phyloP scores from a whole-genome alignment of 2,329 filamentous ascomycete species.

The Bertia moriformis region DNA sequence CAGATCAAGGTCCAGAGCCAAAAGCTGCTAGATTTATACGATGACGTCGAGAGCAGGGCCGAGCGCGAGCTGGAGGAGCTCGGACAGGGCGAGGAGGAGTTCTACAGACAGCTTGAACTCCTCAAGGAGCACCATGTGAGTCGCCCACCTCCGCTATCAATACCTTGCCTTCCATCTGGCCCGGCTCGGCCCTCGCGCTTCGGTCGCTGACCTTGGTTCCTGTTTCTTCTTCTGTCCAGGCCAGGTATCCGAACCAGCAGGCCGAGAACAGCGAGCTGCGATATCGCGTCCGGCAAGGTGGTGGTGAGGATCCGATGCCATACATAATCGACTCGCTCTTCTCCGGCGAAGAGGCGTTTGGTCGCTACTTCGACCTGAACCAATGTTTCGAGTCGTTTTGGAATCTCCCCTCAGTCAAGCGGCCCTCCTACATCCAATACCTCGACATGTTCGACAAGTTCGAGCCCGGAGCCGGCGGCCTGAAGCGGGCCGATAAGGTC shows the following conservation, averaged over 20 bases:
- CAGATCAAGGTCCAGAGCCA: constrained; percentile 78
- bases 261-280: constrained; percentile 89
- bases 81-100: constrained; percentile 73
- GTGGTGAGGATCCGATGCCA: constrained; percentile 46
- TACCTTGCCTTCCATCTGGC: too few species aligned
- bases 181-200: too few species aligned
- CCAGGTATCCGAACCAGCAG: constrained; percentile 74
- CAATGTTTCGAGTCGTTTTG: constrained; percentile 74
- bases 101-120: constrained; percentile 69
- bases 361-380: constrained; percentile 81
- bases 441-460: constrained; percentile 85
- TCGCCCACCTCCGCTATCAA: too few species aligned
- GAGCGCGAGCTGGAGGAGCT: constrained; percentile 73
- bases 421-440: constrained; percentile 81
- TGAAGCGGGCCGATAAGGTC: constrained; percentile 72
- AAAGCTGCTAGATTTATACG: constrained; percentile 70
- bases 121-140: constrained; percentile 79
- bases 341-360: constrained; percentile 86
- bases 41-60: constrained; percentile 58
- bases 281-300: constrained; percentile 62
- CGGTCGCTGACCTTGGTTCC: background rate
- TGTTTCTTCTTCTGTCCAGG: background rate
- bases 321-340: constrained; percentile 80
- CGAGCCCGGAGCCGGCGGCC: constrained; percentile 52
- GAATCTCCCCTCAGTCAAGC: constrained; percentile 75